phyloP scores from a whole-genome alignment of 148 eudicot genomes.

The Talinum fruticosum region DNA sequence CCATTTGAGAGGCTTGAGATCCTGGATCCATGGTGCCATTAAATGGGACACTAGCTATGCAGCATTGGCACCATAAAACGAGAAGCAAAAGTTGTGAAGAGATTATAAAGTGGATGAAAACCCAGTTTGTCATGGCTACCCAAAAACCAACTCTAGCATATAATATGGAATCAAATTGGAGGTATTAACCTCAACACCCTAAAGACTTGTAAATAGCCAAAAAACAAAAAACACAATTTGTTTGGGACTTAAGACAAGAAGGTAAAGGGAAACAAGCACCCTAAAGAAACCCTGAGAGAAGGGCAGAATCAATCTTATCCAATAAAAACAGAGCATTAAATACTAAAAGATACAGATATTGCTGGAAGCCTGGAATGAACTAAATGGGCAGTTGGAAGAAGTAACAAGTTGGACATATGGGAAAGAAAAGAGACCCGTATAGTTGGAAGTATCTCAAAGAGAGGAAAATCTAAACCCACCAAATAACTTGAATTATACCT shows the following conservation, averaged over 20 bases:
- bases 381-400: neutral
- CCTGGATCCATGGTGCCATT: constrained; percentile 38
- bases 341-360: neutral
- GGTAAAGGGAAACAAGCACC: neutral
- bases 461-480: neutral
- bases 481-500: neutral
- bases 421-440: neutral
- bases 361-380: neutral
- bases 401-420: neutral
- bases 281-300: neutral
- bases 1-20: constrained; percentile 61
- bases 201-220: neutral
- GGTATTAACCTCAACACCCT: neutral
- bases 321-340: neutral
- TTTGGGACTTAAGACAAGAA: neutral
- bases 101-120: constrained; percentile 13
- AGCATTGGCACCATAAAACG: constrained; percentile 28
- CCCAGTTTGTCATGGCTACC: constrained; percentile 43
- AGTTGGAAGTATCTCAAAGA: neutral
- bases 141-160: too few species aligned
- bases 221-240: neutral
- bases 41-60: constrained; percentile 53
- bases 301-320: neutral
- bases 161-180: neutral
- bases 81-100: constrained; percentile 21